Conservation (phyloP, 1,139 yeast species). For the Kodamaea sp. region DNA sequence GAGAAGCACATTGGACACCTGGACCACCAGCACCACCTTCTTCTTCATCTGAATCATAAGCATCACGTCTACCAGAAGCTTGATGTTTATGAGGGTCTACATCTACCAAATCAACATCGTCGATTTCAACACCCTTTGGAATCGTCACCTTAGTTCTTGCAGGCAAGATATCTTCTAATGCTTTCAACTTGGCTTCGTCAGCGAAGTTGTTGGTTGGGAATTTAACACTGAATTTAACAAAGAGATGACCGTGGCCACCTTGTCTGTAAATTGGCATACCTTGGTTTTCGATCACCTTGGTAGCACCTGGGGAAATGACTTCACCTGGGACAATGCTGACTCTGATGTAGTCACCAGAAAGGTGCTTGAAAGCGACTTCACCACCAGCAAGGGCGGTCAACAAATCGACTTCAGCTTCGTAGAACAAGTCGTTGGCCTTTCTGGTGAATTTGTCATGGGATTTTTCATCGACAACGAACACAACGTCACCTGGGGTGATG, state of each 20-base stretch:
- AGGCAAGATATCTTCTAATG: constrained; percentile 67
- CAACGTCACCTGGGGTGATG: constrained; percentile 93
- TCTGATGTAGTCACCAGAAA: constrained; percentile 86
- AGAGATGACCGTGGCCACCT: constrained; percentile 75
- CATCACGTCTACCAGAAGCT: constrained; percentile 49
- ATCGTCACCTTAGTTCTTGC: constrained; percentile 54
- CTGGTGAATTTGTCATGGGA: constrained; percentile 80
- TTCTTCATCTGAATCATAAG: constrained; percentile 68
- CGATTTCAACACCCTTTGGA: constrained; percentile 70
- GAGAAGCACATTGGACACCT: constrained; percentile 89
- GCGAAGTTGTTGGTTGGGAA: constrained; percentile 71
- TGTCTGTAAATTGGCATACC: constrained; percentile 92
- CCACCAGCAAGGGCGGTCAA: constrained; percentile 98
- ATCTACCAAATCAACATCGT: constrained; percentile 76
- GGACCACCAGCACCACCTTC: constrained; percentile 63
- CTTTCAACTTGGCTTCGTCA: constrained; percentile 63
- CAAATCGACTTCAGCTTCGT: constrained; percentile 86
- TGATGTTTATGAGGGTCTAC: constrained; percentile 64
- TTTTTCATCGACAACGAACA: constrained; percentile 87
- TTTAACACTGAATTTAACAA: constrained; percentile 67
- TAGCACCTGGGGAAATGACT: constrained; percentile 80
- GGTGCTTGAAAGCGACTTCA: constrained; percentile 79
- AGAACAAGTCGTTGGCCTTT: constrained; percentile 85
- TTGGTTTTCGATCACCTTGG: constrained; percentile 84
- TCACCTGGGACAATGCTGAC: constrained; percentile 87